Evolutionary conservation across 139 green algal genomes (phyloP).

Genomic region (Chlamydomonas incerta): DNA sequence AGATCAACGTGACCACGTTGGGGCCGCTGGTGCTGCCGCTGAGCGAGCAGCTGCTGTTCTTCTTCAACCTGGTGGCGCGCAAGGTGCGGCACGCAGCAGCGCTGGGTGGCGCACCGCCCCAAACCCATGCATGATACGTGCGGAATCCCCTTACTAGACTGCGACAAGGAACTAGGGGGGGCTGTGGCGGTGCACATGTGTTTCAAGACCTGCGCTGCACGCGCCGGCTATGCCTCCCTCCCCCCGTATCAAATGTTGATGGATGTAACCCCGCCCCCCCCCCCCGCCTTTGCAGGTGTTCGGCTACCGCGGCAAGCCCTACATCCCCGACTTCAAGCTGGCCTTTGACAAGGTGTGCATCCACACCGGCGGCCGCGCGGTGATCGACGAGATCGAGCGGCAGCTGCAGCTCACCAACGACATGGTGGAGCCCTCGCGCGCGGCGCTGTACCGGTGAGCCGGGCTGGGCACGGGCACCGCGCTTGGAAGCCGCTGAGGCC

Average conservation of each 20-base stretch:
- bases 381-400: constrained; percentile 97
- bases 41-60: constrained; percentile 95
- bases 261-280: no score
- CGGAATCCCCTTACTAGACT: no score
- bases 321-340: constrained; percentile 98
- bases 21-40: constrained; percentile 95
- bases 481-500: no score
- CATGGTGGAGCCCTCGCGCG: constrained; percentile 81
- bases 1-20: constrained; percentile 97
- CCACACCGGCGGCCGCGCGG: constrained; percentile 93
- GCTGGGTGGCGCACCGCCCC: no score
- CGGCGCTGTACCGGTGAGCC: constrained; percentile 76
- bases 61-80: constrained; percentile 87
- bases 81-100: constrained; percentile 76
- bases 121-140: no score
- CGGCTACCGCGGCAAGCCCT: constrained; percentile 69
- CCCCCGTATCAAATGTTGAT: no score
- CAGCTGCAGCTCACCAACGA: constrained; percentile 80
- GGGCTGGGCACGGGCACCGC: no score
- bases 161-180: no score
- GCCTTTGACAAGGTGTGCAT: constrained; percentile 98
- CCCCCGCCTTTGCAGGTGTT: no score
- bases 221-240: no score
- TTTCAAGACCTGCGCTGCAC: no score
- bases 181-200: no score